phyloP scores from a whole-genome alignment of 352 stramenopile species.

The Pythium sp. region DNA sequence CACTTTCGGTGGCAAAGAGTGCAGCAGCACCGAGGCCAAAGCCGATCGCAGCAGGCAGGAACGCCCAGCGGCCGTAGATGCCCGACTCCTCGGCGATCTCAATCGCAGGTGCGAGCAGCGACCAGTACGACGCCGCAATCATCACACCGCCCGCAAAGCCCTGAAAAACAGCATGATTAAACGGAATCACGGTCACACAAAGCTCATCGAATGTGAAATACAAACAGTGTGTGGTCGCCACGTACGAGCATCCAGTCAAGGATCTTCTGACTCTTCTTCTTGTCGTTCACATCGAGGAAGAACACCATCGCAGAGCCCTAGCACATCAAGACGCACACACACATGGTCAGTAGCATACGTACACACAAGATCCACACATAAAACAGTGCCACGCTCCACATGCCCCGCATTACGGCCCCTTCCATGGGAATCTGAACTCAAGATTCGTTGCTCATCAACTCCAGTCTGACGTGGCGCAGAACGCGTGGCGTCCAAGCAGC shows the following conservation, averaged over 20 bases:
- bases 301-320: slow-evolving; percentile 79
- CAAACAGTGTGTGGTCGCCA: not conserved
- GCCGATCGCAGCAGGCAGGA: slow-evolving; percentile 78
- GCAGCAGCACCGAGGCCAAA: slow-evolving; percentile 75
- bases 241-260: slow-evolving; percentile 76
- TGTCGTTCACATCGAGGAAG: slow-evolving; percentile 77
- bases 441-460: slow-evolving; percentile 1
- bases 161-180: slow-evolving; percentile 12
- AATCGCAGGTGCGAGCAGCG: slow-evolving; percentile 79
- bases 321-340: not conserved
- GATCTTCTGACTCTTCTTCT: slow-evolving; percentile 74
- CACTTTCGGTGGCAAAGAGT: slow-evolving; percentile 71
- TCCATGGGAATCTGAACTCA: not conserved
- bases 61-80: slow-evolving; percentile 79
- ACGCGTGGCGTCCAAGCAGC: not conserved
- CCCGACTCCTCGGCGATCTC: slow-evolving; percentile 83
- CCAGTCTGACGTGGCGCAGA: slow-evolving; percentile 3
- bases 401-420: not conserved
- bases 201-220: not conserved
- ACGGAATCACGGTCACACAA: not conserved
- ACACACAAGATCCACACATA: not conserved
- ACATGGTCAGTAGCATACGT: not conserved
- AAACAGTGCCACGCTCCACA: not conserved
- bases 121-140: slow-evolving; percentile 90
- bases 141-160: slow-evolving; percentile 90